phyloP scores from a whole-genome alignment of 345 rosid genomes.

The Pistacia vera region DNA sequence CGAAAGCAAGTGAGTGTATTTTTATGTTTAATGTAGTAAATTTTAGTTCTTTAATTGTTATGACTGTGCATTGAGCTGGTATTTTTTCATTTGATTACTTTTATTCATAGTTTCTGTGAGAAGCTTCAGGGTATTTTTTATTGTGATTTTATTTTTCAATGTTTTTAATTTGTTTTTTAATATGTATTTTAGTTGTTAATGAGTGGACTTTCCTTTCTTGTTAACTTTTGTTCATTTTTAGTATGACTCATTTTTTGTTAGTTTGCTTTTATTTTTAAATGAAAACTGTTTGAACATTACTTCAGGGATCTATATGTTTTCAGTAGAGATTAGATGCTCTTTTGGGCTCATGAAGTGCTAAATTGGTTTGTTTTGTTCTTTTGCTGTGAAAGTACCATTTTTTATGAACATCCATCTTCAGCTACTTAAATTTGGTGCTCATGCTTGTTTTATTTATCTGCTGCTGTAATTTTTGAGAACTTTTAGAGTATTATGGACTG shows the following conservation, averaged over 20 bases:
- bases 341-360: background rate
- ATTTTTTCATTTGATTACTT: too few relatives aligned
- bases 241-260: background rate
- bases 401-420: background rate
- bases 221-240: background rate
- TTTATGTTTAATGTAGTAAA: background rate
- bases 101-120: too few relatives aligned
- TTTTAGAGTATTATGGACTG: background rate
- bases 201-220: background rate
- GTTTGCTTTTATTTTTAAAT: background rate
- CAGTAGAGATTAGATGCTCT: background rate
- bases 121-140: background rate
- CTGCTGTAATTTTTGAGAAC: background rate
- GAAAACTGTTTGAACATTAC: background rate
- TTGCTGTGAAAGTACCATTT: background rate
- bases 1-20: conserved; percentile 70
- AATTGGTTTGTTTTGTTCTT: background rate
- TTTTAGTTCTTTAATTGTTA: background rate
- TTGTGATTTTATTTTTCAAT: too few relatives aligned
- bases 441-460: background rate
- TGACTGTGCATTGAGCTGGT: background rate
- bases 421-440: background rate
- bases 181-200: background rate
- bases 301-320: background rate
- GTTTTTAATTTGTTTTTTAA: background rate